Conservation (phyloP, 2,329 filamentous ascomycete species). For the Paraphaeosphaeria sporulosa region DNA sequence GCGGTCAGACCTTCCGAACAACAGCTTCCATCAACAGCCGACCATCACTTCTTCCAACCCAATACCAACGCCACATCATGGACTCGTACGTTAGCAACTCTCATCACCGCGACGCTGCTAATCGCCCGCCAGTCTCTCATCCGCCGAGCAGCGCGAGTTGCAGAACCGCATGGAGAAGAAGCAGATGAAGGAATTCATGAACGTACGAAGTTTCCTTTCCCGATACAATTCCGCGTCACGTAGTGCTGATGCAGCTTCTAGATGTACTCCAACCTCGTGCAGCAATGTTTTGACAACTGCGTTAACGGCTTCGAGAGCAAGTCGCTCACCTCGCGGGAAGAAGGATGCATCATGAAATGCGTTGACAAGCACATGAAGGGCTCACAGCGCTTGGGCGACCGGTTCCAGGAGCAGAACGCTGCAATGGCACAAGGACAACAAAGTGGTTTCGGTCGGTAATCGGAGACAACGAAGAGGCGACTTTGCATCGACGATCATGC, state of each 20-base stretch:
- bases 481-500: not conserved
- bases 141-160: conserved; percentile 88
- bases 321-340: conserved; percentile 85
- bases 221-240: conserved; percentile 5
- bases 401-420: conserved; percentile 81
- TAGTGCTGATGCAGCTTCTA: conserved; percentile 37
- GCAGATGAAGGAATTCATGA: conserved; percentile 99
- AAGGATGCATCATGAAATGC: conserved; percentile 90
- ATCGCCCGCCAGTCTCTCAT: conserved; percentile 66
- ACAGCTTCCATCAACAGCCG: conserved; percentile 18
- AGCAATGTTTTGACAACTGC: conserved; percentile 95
- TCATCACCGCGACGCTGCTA: conserved; percentile 18
- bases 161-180: conserved; percentile 95
- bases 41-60: not conserved
- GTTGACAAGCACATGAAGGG: conserved; percentile 96
- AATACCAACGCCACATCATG: conserved; percentile 26
- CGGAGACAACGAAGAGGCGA: not conserved
- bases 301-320: conserved; percentile 99
- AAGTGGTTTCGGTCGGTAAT: conserved; percentile 56
- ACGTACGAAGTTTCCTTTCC: conserved; percentile 66
- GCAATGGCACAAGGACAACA: conserved; percentile 68
- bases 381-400: conserved; percentile 86
- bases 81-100: conserved; percentile 42
- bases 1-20: conserved; percentile 7
- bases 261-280: conserved; percentile 78